These are phyloP conservation scores for Sugiyamaella neomexicana DNA, from an alignment of 1,139 yeast genomes.

Conservation along the genomic window DNA sequence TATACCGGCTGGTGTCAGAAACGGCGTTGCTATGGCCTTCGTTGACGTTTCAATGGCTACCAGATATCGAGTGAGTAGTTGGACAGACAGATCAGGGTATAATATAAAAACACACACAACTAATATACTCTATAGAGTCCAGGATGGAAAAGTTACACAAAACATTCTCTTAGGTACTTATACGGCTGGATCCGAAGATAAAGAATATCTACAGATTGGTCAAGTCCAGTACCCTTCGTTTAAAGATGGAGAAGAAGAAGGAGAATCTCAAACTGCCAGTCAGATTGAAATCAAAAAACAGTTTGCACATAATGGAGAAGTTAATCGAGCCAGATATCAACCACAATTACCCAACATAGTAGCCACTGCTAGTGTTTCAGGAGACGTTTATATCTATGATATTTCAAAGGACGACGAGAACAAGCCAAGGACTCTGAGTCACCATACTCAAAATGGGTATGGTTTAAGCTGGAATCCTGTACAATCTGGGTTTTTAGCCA, in stretches of 20 bases:
- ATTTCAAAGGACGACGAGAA: constrained; percentile 41
- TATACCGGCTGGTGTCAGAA: constrained; percentile 73
- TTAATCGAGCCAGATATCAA: constrained; percentile 79
- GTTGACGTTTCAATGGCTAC: constrained; percentile 44
- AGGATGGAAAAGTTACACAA: constrained; percentile 35
- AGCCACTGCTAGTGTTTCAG: constrained; percentile 76
- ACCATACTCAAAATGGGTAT: constrained; percentile 66
- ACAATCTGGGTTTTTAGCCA: constrained; percentile 45
- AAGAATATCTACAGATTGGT: constrained; percentile 72
- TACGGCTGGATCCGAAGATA: constrained; percentile 76
- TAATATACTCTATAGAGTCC: constrained; percentile 23
- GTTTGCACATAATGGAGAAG: constrained; percentile 54
- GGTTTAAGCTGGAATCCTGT: constrained; percentile 64
- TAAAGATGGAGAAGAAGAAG: constrained; percentile 27
- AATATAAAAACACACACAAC: neutral
- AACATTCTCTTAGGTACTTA: constrained; percentile 72
- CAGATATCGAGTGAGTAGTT: constrained; percentile 34
- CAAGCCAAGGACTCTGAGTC: constrained; percentile 43
- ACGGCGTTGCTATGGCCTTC: constrained; percentile 59
- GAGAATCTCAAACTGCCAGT: constrained; percentile 7
- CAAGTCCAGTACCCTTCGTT: constrained; percentile 59
- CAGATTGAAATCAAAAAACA: constrained; percentile 21
- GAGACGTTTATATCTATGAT: constrained; percentile 67
- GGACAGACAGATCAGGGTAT: neutral
- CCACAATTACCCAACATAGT: constrained; percentile 67